Percentiles rank a stretch among this genome's conserved stretches.
phyloP scores from a whole-genome alignment of 495 filamentous ascomycete species.

The Beverwykella pulmonaria region DNA sequence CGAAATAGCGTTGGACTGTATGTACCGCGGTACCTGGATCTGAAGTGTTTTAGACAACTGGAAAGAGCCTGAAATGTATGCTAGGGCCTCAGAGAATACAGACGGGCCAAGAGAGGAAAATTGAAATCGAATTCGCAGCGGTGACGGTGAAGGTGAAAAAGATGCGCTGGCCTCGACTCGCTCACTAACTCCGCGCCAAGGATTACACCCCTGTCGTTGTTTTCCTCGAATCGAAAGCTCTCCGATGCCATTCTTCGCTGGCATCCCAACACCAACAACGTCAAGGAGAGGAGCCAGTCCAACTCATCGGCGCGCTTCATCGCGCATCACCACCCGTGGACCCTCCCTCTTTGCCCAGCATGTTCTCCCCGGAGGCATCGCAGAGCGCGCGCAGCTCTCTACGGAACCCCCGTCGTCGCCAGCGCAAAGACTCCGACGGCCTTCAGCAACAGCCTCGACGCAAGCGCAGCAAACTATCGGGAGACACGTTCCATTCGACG shows the following conservation, averaged over 20 bases:
- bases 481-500: conserved; percentile 36
- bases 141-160: background rate
- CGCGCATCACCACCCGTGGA: conserved; percentile 20
- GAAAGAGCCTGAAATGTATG: too few relatives aligned
- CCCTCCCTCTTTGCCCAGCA: conserved; percentile 13
- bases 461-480: conserved; percentile 47
- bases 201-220: background rate
- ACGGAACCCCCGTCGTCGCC: conserved; percentile 44
- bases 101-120: background rate
- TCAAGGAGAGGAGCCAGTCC: background rate
- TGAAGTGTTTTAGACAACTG: too few relatives aligned
- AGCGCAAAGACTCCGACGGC: conserved; percentile 46
- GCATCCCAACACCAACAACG: conserved; percentile 9
- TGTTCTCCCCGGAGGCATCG: conserved; percentile 39
- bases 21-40: too few relatives aligned
- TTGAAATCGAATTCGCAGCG: background rate
- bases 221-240: background rate
- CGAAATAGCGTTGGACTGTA: too few relatives aligned
- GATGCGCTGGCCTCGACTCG: background rate
- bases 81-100: too few relatives aligned
- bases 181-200: conserved; percentile 15
- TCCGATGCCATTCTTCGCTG: background rate
- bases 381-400: conserved; percentile 32
- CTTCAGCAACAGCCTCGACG: conserved; percentile 37
- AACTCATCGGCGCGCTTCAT: conserved; percentile 22